A percentile compares a stretch with the other conserved stretches of the same genome.
phyloP scores from a whole-genome alignment of 192 early-diverging fungal genomes.

The Coemansia sp. region DNA sequence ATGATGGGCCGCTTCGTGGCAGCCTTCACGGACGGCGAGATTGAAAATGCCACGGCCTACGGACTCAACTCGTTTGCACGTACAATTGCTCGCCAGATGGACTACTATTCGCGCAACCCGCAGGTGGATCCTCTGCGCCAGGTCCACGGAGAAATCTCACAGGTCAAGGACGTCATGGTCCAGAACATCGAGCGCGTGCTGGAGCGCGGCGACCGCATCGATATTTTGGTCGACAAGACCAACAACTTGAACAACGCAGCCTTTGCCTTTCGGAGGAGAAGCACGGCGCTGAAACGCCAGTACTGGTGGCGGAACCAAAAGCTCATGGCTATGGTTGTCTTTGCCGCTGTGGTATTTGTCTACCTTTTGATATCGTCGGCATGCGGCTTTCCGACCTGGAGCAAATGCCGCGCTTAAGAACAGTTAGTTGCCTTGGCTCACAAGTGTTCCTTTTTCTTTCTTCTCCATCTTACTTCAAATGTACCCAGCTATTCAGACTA shows the following conservation, averaged over 20 bases:
- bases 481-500: not conserved
- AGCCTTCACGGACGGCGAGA: slow-evolving; percentile 56
- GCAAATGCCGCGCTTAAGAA: slow-evolving; percentile 46
- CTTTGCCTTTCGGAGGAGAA: slow-evolving; percentile 86
- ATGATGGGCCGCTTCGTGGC: slow-evolving; percentile 62
- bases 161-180: slow-evolving; percentile 93
- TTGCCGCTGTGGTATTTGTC: slow-evolving; percentile 61
- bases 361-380: slow-evolving; percentile 70
- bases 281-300: slow-evolving; percentile 74
- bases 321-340: slow-evolving; percentile 67
- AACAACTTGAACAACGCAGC: slow-evolving; percentile 82
- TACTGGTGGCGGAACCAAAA: slow-evolving; percentile 97
- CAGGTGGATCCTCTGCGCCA: slow-evolving; percentile 72
- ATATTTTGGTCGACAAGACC: slow-evolving; percentile 87
- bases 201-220: slow-evolving; percentile 84
- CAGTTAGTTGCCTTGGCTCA: no score
- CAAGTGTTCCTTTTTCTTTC: no score
- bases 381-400: slow-evolving; percentile 78
- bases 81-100: slow-evolving; percentile 81
- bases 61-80: slow-evolving; percentile 81
- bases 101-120: slow-evolving; percentile 70
- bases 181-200: slow-evolving; percentile 90
- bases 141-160: slow-evolving; percentile 87
- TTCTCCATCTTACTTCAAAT: not conserved
- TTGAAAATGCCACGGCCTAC: slow-evolving; percentile 61